Evolutionary conservation across 1,284 basidiomycete genomes (phyloP), one percentile per base, ranked within the genome.

Genomic region (Malassezia dermatis): DNA sequence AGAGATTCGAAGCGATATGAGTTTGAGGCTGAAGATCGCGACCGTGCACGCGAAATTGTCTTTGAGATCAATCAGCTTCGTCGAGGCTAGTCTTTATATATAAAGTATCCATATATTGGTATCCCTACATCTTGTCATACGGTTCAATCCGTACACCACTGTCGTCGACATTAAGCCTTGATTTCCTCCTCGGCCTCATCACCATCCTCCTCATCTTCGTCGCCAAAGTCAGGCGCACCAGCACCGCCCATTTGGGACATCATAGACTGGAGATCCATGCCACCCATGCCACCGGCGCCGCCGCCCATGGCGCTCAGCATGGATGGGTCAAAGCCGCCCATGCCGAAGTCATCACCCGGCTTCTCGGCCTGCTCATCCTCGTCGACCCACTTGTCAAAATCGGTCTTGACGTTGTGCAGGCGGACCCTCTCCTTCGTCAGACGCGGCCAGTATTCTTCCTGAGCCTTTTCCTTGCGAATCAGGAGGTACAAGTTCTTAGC

Each of bases 21-120:
- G 69, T 95, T 96, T 72, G 94, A 99, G 76, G 91, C 90, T 0
- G 91, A 94, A 75, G 89, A 80, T 65, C 79, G 85, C 0, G 83
- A 44, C 21, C 43, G 39, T 15, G 26, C 44, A 30, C 39, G 39
- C 15, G 50, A 68, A 84, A 65, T 67, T 48, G 65, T 69, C 12
- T 37, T 58, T 2, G 68, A 68, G 45, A 67, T 68, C 56, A 67
- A 65, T 27, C 32, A 52, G 6, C 32, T 37, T 21, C 34, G 41
- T 8, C 31, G 41, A 39, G 31, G 26, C 21, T 48, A 46, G 30
- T 26, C 17, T 10, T 13, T 21, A n/a, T 17, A 31, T n/a, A 17
- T 19, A 8, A 46, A 13, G 30, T 46, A 19, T 46, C 30, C 28
- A 32, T 34, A 32, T 23, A 17, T 32, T 30, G 44, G 30, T 46